phyloP scores from a whole-genome alignment of 345 rosid genomes.

The Syzygium oleosum region DNA sequence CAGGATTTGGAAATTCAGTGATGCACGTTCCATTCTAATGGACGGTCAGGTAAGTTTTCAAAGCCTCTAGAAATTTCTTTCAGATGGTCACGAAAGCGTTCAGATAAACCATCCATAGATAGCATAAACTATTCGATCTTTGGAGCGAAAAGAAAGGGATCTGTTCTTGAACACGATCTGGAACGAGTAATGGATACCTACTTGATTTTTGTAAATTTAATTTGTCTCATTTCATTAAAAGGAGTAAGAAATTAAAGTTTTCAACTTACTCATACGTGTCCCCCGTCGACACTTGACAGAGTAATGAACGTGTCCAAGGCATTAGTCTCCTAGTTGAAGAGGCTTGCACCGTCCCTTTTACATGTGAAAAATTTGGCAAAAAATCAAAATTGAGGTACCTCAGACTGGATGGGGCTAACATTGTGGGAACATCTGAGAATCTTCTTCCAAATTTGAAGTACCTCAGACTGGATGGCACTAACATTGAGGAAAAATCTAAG shows the following conservation, averaged over 20 bases:
- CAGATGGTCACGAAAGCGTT: not conserved
- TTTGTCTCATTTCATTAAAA: not conserved
- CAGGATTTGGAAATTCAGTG: not conserved
- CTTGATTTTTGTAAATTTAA: not conserved
- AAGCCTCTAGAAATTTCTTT: not conserved
- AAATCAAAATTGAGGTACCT: not conserved
- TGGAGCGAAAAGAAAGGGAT: not conserved
- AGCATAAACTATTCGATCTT: not conserved
- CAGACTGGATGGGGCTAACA: not conserved
- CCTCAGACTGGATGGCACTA: not conserved
- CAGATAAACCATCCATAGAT: not conserved
- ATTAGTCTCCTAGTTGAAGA: not conserved
- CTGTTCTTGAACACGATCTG: not conserved
- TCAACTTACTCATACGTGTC: not conserved
- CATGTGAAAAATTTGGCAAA: not conserved
- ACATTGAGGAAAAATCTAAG: not conserved
- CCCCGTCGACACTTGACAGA: not conserved
- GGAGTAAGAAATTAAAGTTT: not conserved
- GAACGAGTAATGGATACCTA: not conserved
- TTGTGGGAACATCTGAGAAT: not conserved
- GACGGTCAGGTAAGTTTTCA: not conserved
- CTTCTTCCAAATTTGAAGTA: not conserved
- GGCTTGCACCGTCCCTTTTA: rapidly evolving
- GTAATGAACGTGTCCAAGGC: not conserved
- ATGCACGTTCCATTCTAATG: not conserved